These are phyloP conservation scores for Xylaria sp. DNA, from an alignment of 2,329 filamentous ascomycete species.

Conservation along the genomic window DNA sequence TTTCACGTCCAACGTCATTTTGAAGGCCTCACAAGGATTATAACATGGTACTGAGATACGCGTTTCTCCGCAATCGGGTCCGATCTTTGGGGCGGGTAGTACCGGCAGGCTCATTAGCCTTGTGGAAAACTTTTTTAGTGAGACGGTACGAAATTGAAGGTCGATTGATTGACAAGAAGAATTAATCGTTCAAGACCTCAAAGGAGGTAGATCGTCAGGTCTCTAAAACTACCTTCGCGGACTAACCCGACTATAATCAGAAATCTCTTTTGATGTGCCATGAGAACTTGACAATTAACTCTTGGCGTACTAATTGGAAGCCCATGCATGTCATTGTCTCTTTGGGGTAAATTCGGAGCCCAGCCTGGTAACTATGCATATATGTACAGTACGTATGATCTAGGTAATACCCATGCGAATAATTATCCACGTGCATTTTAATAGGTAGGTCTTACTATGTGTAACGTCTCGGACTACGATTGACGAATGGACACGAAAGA, in stretches of 20 bases:
- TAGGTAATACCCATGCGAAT: no score
- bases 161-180: background rate
- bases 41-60: background rate
- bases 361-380: background rate
- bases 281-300: slow-evolving; percentile 2
- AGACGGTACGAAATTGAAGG: background rate
- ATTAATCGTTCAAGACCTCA: background rate
- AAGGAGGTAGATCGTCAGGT: no score
- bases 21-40: background rate
- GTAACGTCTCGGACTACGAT: background rate
- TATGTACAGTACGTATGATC: no score
- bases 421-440: no score
- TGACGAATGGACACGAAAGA: background rate
- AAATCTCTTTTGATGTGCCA: background rate
- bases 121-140: background rate
- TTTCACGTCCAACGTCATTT: background rate
- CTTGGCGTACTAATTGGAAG: background rate
- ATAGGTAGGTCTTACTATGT: background rate
- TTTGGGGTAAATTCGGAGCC: background rate
- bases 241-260: background rate
- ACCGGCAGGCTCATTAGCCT: background rate
- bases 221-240: no score
- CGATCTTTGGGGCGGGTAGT: background rate
- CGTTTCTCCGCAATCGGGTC: background rate
- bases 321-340: background rate